Base-by-base conservation (phyloP, 148 eudicot species). In the Drosera capensis region DNA sequence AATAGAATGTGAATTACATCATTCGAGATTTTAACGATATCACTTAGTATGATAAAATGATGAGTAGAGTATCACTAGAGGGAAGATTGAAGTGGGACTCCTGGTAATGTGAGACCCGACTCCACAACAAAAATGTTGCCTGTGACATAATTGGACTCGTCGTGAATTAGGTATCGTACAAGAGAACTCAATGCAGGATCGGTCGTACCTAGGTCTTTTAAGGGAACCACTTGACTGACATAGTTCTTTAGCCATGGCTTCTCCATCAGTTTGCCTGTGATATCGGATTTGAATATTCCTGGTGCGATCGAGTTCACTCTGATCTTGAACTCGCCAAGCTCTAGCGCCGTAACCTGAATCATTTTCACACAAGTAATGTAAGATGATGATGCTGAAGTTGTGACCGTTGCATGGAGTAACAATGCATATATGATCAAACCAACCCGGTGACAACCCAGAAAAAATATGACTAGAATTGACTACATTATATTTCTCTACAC, bases 121-220 rank as follows among this genome's bases (percentile, higher is more conserved):
- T 82, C 83, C 14, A 64, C 87, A 13, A 79, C 71, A 57, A 57
- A 83, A 34, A 65, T 44, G 36, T 83, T 83, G 39, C 87, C 94
- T 1, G 87, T 68, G 13, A 83, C 56, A 25, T 83, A 73, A 15
- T 56, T 48, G 0, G 94, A 71, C 14, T 80, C 68, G 48, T 79
- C 72, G 14, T 71, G 68, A 42, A 83, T 79, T 41, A 83, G 58
- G 54, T 75, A 83, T 23, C 84, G 53, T 1, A 79, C 58, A 0
- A 83, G 51, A 4, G 84, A 71, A 20, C 81, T 76, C 44, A 79
- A 51, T 28, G 94, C 87, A 1, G 87, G 87, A 61, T 79, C 72
- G 15, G 56, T 20, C 12, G 76, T 60, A 19, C 83, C 78, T 21
- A 7, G 51, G 28, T 48, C 61, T 58, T 30, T 53, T 17, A 83